Percentiles rank a stretch among this genome's conserved stretches.
Conservation (phyloP, 2,329 filamentous ascomycete genomes). For the Pseudohalonectria lignicola region DNA sequence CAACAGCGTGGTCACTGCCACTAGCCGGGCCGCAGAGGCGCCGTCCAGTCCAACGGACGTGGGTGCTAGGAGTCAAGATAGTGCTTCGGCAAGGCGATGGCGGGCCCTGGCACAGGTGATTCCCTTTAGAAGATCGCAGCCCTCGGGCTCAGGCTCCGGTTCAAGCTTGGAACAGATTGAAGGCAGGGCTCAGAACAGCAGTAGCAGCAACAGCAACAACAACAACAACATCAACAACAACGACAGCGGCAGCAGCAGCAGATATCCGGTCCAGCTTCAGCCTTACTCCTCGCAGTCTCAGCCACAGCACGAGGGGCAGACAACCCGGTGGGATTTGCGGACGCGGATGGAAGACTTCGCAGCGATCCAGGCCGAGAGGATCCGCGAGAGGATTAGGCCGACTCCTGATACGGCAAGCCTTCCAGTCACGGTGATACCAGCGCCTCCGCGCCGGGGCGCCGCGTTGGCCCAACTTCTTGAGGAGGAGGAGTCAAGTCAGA, state of each 20-base stretch:
- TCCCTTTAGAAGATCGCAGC: conserved; percentile 13
- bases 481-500: conserved; percentile 30
- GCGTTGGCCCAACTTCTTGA: conserved; percentile 45
- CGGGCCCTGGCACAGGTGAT: conserved; percentile 18
- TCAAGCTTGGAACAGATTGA: too few species aligned
- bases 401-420: conserved; percentile 42
- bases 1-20: conserved; percentile 18
- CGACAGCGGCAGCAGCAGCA: conserved; percentile 7
- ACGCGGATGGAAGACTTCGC: conserved; percentile 50
- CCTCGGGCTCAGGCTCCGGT: too few species aligned
- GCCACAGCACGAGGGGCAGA: conserved; percentile 5
- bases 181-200: too few species aligned
- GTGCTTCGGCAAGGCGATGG: conserved; percentile 13
- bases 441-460: conserved; percentile 45
- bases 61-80: background rate
- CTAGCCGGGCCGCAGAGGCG: too few species aligned
- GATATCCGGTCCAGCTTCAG: conserved; percentile 5
- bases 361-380: conserved; percentile 46
- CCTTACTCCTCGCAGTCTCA: too few species aligned
- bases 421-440: conserved; percentile 50
- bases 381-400: conserved; percentile 44
- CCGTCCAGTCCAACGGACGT: background rate
- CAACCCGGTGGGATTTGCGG: conserved; percentile 42
- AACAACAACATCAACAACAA: too few species aligned
- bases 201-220: too few species aligned